Evolutionary conservation across 108 stramenopile genomes (phyloP).

Genomic region (Pseudonitzschia pungens): DNA sequence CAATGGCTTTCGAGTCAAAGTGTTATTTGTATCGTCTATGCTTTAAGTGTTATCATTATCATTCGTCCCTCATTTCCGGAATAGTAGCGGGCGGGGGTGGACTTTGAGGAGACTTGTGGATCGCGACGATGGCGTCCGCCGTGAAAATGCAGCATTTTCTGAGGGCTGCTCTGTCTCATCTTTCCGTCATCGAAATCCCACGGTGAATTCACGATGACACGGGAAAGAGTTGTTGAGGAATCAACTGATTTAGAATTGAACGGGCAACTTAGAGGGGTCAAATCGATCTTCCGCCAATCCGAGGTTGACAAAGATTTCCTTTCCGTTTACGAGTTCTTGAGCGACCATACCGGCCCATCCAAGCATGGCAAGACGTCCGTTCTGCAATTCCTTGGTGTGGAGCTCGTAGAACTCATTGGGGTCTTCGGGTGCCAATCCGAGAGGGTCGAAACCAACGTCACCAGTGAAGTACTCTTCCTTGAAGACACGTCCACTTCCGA

Average conservation of each 20-base stretch:
- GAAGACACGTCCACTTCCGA: constrained; percentile 37
- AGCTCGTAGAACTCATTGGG: constrained; percentile 55
- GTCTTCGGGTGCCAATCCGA: constrained; percentile 69
- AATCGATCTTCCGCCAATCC: constrained; percentile 41
- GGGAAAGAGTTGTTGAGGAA: no score
- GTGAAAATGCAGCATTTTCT: background rate
- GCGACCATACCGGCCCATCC: constrained; percentile 70
- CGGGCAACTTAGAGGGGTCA: constrained; percentile 34
- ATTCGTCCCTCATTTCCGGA: background rate
- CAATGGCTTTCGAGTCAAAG: background rate
- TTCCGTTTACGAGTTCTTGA: constrained; percentile 75
- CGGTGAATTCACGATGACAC: background rate
- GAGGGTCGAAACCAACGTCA: constrained; percentile 83
- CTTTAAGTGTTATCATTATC: background rate
- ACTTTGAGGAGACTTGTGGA: background rate
- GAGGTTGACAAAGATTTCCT: constrained; percentile 55
- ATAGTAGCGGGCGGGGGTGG: background rate
- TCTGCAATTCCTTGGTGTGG: constrained; percentile 87
- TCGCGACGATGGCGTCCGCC: background rate
- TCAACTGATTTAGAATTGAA: constrained; percentile 32
- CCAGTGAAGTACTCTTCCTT: constrained; percentile 77
- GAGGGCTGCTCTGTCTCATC: background rate
- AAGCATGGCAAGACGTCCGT: constrained; percentile 86
- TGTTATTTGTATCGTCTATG: background rate
- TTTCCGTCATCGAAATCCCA: background rate